Evolutionary conservation across 129 eudicot genomes (phyloP).

Genomic region (Ambrosia artemisiifolia): DNA sequence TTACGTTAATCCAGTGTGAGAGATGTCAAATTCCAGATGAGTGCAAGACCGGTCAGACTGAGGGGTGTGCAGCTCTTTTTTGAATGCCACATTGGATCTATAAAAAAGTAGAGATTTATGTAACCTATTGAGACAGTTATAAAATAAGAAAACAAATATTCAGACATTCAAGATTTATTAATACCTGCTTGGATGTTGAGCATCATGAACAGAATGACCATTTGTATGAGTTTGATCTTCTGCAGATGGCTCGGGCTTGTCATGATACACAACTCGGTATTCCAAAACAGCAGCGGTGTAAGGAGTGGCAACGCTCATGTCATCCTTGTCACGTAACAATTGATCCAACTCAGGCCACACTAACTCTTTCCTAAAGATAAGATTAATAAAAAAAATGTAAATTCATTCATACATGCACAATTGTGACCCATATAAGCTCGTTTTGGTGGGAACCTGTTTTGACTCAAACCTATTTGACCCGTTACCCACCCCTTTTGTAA

Average conservation of each 20-base stretch:
- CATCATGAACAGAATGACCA: conserved; percentile 66
- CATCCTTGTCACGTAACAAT: conserved; percentile 64
- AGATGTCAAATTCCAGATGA: conserved; percentile 85
- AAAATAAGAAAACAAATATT: neutral
- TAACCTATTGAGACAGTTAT: neutral
- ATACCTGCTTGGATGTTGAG: conserved; percentile 97
- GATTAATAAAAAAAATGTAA: neutral
- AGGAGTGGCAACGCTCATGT: conserved; percentile 61
- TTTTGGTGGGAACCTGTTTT: too few relatives aligned
- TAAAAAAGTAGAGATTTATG: conserved; percentile 5
- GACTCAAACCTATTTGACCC: too few relatives aligned
- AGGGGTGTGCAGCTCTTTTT: conserved; percentile 75
- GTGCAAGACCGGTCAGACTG: conserved; percentile 94
- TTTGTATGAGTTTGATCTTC: conserved; percentile 44
- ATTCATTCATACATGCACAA: too few relatives aligned
- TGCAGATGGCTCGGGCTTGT: conserved; percentile 27
- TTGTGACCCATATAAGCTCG: too few relatives aligned
- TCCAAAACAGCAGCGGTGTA: conserved; percentile 81
- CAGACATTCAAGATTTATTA: neutral
- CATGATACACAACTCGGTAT: conserved; percentile 74
- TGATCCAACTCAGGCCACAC: conserved; percentile 87
- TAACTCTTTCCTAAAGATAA: conserved; percentile 54
- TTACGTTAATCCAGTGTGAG: conserved; percentile 76
- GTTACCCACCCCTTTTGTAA: too few relatives aligned
- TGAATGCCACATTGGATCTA: conserved; percentile 79